These are phyloP conservation scores for Paracamarosporium sp. DNA, from an alignment of 2,329 filamentous ascomycete species.

Conservation along the genomic window DNA sequence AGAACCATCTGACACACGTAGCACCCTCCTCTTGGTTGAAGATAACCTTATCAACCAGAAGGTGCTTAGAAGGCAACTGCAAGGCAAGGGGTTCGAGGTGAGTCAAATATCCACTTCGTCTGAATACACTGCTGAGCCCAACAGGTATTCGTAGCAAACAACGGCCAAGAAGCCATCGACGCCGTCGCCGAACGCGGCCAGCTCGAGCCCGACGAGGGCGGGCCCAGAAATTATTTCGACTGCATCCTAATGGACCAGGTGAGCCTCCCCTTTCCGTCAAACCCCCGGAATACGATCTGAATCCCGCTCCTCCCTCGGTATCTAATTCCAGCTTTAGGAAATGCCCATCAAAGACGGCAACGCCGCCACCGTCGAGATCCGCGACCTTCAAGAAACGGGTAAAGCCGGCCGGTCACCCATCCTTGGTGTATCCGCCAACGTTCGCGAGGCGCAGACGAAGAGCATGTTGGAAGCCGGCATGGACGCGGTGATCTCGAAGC, in stretches of 20 bases:
- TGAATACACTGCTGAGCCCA: neutral
- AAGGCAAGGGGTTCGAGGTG: constrained; percentile 52
- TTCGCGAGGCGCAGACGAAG: constrained; percentile 41
- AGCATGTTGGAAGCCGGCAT: constrained; percentile 46
- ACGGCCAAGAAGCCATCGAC: constrained; percentile 55
- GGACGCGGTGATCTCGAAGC: constrained; percentile 49
- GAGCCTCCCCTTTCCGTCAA: neutral
- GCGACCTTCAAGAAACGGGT: constrained; percentile 42
- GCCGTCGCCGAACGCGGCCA: constrained; percentile 39
- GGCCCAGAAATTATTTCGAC: constrained; percentile 43
- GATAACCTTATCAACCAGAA: constrained; percentile 59
- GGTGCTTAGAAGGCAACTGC: constrained; percentile 57
- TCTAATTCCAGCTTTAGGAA: no score
- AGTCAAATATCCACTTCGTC: neutral
- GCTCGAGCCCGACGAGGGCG: constrained; percentile 12
- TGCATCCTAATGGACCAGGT: constrained; percentile 47
- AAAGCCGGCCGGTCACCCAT: constrained; percentile 43
- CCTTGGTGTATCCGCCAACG: constrained; percentile 49
- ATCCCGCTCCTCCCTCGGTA: neutral
- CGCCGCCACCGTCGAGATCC: constrained; percentile 48
- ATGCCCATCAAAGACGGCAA: constrained; percentile 55
- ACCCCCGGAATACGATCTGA: no score
- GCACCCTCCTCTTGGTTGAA: constrained; percentile 53
- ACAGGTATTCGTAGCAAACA: constrained; percentile 45
- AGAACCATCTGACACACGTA: constrained; percentile 20